Percentiles rank a stretch among this genome's conserved stretches.
Conservation (phyloP, 345 rosid species). For the Eucalyptus pauciflora region DNA sequence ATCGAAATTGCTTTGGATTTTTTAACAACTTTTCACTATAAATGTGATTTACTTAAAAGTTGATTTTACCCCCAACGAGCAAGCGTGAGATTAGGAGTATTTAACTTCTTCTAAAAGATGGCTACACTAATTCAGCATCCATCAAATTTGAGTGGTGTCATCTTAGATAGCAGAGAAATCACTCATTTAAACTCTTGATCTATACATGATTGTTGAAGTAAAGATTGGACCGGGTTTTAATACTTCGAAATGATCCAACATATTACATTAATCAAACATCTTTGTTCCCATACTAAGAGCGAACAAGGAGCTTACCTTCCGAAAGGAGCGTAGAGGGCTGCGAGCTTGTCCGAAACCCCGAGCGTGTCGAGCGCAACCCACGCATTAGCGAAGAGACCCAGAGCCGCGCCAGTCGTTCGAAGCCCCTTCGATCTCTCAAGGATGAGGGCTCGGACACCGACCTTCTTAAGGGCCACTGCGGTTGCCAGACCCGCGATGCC, state of each 20-base stretch:
- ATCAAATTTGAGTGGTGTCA: too few relatives aligned
- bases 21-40: too few relatives aligned
- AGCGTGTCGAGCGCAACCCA: conserved; percentile 36
- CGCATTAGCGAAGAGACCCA: conserved; percentile 18
- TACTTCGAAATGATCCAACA: neutral
- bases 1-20: neutral
- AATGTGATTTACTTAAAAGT: too few relatives aligned
- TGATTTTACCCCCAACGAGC: too few relatives aligned
- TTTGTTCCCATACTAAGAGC: neutral
- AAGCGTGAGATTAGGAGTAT: too few relatives aligned
- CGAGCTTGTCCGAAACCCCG: conserved; percentile 26
- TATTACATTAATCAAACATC: neutral
- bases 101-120: too few relatives aligned
- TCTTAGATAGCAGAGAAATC: neutral
- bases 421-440: conserved; percentile 13
- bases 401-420: conserved; percentile 16
- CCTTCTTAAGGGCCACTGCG: conserved; percentile 22
- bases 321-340: neutral
- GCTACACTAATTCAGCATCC: too few relatives aligned
- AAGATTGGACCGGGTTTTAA: neutral
- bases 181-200: neutral
- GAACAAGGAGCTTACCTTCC: neutral
- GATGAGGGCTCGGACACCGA: conserved; percentile 14
- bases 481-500: conserved; percentile 34
- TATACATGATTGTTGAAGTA: neutral